Percentiles rank a stretch among this genome's conserved stretches.
Evolutionary conservation across 441 rosid species (phyloP).

Genomic region (Heliophila coronopifolia): DNA sequence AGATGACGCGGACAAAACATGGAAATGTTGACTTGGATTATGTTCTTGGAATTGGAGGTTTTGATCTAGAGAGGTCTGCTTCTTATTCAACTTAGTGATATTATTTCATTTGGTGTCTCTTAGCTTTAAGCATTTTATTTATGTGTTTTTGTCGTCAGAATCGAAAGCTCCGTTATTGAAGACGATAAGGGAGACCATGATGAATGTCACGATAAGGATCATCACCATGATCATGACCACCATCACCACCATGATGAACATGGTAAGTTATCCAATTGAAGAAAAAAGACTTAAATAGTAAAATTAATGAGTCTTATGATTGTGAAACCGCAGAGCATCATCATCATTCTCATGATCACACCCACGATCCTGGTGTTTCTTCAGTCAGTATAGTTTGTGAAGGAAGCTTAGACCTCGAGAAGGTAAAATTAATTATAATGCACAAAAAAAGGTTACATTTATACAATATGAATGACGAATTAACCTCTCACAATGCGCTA

Average conservation of each 20-base stretch:
- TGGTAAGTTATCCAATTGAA: constrained; percentile 9
- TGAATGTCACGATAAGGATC: constrained; percentile 34
- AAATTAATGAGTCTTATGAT: background rate
- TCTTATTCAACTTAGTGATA: constrained; percentile 18
- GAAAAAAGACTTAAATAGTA: too few relatives aligned
- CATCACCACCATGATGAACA: constrained; percentile 26
- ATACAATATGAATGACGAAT: background rate
- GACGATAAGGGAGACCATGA: constrained; percentile 44
- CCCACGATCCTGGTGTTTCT: constrained; percentile 91
- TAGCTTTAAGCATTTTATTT: constrained; percentile 6
- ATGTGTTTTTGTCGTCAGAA: constrained; percentile 39
- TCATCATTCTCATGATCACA: constrained; percentile 79
- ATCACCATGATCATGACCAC: constrained; percentile 42
- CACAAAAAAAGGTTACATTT: too few relatives aligned
- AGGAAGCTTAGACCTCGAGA: constrained; percentile 91
- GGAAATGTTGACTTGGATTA: constrained; percentile 93
- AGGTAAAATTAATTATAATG: too few relatives aligned
- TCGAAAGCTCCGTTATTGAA: constrained; percentile 68
- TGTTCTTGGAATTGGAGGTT: constrained; percentile 97
- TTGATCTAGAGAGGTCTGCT: constrained; percentile 84
- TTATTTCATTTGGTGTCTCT: background rate
- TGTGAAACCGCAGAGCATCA: constrained; percentile 47
- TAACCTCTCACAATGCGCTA: constrained; percentile 29
- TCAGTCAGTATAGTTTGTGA: constrained; percentile 91
- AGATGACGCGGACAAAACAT: constrained; percentile 59